Evolutionary conservation across 371 early-diverging fungal genomes (phyloP), one percentile per base, ranked within the genome.

Genomic region (Nematocida parisii): DNA sequence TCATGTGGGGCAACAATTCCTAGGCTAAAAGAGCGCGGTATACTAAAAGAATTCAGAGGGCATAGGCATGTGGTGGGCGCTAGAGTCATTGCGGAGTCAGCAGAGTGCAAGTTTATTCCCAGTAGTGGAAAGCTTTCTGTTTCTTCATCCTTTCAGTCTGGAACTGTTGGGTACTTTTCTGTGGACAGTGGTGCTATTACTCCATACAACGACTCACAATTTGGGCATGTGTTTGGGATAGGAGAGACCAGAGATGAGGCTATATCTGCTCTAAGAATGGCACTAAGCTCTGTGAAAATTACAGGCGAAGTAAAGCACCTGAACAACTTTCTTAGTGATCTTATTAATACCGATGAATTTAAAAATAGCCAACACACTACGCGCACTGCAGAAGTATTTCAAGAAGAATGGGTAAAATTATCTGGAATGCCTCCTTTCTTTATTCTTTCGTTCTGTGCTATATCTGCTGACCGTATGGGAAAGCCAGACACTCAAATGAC

Each of bases 1-100:
- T 95, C 96, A 46, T 95, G 95, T 94, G 73, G 82, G 11, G 66
- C 33, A 22, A 11, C 22, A 15, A 11, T 83, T 11, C 9, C 18
- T 24, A 24, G 22, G 13, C 54, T 72, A 5, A 45, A 66, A 56
- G 62, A 80, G 52, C 24, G 20, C 20, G 70, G 68, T 7, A 13
- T 77, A 24, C 15, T 77, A 11, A 42, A 56, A n/a, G 24, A 24
- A 42, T 24, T 20, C 15, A 7, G 6, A 7, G 60, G 44, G 4
- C 45, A 47, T 15, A 82, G 95, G 57, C 96, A 96, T 87, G 97
- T 96, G 81, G 94, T 96, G 83, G 96, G 95, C 20, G 92, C 93
- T 80, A 92, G 97, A 87, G 95, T 97, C 84, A 95, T 95, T 5
- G 97, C 97, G n/a, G 97, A 97, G 87, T 95, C 95, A 86, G 95